Percentiles rank a stretch among this genome's conserved stretches.
These are phyloP conservation scores for Ceratobasidium sp. DNA, from an alignment of 1,284 basidiomycete genomes.

Conservation along the genomic window DNA sequence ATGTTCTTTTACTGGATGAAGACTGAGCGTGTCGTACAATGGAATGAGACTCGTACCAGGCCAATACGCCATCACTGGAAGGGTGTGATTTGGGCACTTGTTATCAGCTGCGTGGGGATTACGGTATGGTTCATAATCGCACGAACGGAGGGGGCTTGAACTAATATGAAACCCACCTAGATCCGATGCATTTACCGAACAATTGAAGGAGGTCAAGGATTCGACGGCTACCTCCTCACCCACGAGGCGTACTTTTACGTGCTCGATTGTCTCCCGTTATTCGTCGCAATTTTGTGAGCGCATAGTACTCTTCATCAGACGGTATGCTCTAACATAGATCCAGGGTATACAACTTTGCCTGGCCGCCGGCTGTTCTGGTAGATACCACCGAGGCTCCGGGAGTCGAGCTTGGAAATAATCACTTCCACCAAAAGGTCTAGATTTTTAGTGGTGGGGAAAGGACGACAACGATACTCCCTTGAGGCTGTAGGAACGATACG, in stretches of 20 bases:
- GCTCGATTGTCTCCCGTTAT: slow-evolving; percentile 22
- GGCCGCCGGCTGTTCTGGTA: slow-evolving; percentile 3
- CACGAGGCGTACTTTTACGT: slow-evolving; percentile 34
- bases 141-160: background rate
- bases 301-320: background rate
- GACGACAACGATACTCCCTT: no score
- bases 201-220: slow-evolving; percentile 25
- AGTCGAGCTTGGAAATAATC: background rate
- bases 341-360: slow-evolving; percentile 9
- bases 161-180: slow-evolving; percentile 14
- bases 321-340: background rate
- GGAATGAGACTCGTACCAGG: slow-evolving; percentile 16
- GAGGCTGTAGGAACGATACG: no score
- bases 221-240: slow-evolving; percentile 13
- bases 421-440: background rate
- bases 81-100: slow-evolving; percentile 47
- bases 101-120: slow-evolving; percentile 50
- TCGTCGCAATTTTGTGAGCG: slow-evolving; percentile 18
- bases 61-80: slow-evolving; percentile 46
- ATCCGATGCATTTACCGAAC: slow-evolving; percentile 33
- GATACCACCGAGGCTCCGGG: background rate
- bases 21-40: slow-evolving; percentile 42
- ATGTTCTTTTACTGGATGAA: background rate
- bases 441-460: no score
- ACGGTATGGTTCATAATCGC: slow-evolving; percentile 38